phyloP scores from a whole-genome alignment of 371 early-diverging fungal genomes.

The Actinomucor elegans region DNA sequence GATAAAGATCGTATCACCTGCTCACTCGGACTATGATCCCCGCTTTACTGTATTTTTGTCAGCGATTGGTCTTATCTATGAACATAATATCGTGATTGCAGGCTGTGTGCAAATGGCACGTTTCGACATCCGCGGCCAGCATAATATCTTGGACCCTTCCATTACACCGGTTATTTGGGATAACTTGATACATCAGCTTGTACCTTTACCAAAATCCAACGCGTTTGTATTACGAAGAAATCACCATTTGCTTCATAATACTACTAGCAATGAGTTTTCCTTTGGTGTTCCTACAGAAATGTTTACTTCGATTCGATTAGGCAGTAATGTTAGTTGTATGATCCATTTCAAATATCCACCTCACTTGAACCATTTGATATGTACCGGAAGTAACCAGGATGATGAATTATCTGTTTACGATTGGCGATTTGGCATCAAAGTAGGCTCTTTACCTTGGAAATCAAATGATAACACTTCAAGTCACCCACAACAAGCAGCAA shows the following conservation, averaged over 20 bases:
- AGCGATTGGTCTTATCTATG: conserved; percentile 23
- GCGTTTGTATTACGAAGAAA: neutral
- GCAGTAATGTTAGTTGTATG: conserved; percentile 29
- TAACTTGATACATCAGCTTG: neutral
- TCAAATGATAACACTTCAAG: conserved; percentile 4
- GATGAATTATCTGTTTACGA: conserved; percentile 31
- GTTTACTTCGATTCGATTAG: conserved; percentile 15
- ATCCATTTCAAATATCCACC: conserved; percentile 34
- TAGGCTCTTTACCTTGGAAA: conserved; percentile 40
- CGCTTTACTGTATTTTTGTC: conserved; percentile 23
- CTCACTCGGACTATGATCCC: conserved; percentile 8
- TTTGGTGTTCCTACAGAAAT: conserved; percentile 4
- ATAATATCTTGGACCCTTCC: conserved; percentile 23
- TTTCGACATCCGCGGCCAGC: conserved; percentile 22
- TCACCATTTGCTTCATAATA: neutral
- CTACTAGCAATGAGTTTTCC: neutral
- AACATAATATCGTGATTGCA: conserved; percentile 11
- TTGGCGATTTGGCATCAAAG: conserved; percentile 37
- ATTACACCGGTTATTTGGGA: conserved; percentile 23
- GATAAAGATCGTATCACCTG: conserved; percentile 19
- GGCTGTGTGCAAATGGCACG: conserved; percentile 24
- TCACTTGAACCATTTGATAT: conserved; percentile 31
- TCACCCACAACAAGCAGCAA: neutral
- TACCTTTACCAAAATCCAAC: neutral
- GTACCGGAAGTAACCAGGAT: conserved; percentile 28